Base-by-base conservation (phyloP, 2,329 filamentous ascomycete genomes). In the Onygenales sp. region DNA sequence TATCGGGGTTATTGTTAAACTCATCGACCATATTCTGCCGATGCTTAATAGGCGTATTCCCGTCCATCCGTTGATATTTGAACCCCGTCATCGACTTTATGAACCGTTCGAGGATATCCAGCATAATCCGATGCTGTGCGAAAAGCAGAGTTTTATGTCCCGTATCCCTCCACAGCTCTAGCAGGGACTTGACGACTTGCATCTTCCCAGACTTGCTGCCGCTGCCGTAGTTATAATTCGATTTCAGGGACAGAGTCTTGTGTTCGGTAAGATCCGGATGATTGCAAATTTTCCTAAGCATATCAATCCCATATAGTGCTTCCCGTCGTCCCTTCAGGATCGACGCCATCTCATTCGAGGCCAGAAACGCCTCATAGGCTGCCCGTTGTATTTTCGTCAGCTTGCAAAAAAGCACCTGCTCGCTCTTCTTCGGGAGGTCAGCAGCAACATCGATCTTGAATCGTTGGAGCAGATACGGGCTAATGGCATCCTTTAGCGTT, bases 331-430 rank as follows among this genome's bases (percentile, higher is more conserved):
- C 83, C 46, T 79, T 82, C 42, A 92, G 70, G 53, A 97, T 95
- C 0, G 86, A 83, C n/a, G 79, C 81, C 78, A 96, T 90, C 44
- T 95, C 90, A 42, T 87, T 83, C 0, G 91, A 96, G 14, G 77
- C 77, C 2, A 97, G 74, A 61, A 95, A 97, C 4, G 79, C 75
- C 65, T 90, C 81, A 60, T 98, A 98, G 0, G 85, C 85, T 34
- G 85, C 78, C 49, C 87, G 80, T 66, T 98, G 93, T 11, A 84
- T 73, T 51, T 80, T 79, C 0, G 91, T 95, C 56, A 98, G 75
- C 66, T 94, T 95, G 73, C 93, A 97, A 68, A 98, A 97, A 2
- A 98, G 76, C 0, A 98, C 93, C 61, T 95, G 88, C 66, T 98
- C 93, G 49, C 85, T 95, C 77, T 98, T 98, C 69, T 95, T 88